Evolutionary conservation across 306 rosid genomes (phyloP).

Genomic region (Rubus idaeus): DNA sequence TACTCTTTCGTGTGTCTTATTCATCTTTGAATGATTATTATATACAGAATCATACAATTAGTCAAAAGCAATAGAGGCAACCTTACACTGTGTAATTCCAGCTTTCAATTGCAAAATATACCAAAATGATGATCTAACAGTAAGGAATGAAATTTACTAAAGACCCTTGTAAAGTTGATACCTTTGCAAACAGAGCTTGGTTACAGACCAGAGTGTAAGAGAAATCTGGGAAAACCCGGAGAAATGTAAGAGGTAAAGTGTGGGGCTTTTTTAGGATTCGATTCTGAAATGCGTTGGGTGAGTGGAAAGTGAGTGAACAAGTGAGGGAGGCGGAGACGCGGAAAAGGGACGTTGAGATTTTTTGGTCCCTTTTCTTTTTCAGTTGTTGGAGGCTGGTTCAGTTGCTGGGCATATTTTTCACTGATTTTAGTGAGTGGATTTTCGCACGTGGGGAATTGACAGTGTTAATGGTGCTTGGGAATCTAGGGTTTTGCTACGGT

Average conservation of each 20-base stretch:
- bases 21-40: too few relatives aligned
- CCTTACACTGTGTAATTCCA: not conserved
- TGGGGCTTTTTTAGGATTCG: not conserved
- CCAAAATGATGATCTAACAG: not conserved
- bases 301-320: conserved; percentile 1
- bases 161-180: not conserved
- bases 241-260: not conserved
- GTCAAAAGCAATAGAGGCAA: not conserved
- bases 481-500: too few relatives aligned
- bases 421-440: too few relatives aligned
- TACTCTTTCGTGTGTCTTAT: too few relatives aligned
- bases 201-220: not conserved
- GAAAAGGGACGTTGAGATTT: not conserved
- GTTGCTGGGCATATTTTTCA: too few relatives aligned
- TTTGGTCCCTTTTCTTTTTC: not conserved
- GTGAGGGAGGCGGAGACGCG: conserved; percentile 18
- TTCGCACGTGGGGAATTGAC: not conserved
- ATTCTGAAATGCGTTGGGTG: not conserved
- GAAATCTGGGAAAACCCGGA: not conserved
- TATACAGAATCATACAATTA: not conserved
- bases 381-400: not conserved
- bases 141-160: not conserved
- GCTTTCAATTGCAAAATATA: not conserved
- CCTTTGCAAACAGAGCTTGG: conserved; percentile 3
- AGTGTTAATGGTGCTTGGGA: too few relatives aligned